Evolutionary conservation across 1,139 yeast genomes (phyloP).

Genomic region (Sugiyamaella sp.): DNA sequence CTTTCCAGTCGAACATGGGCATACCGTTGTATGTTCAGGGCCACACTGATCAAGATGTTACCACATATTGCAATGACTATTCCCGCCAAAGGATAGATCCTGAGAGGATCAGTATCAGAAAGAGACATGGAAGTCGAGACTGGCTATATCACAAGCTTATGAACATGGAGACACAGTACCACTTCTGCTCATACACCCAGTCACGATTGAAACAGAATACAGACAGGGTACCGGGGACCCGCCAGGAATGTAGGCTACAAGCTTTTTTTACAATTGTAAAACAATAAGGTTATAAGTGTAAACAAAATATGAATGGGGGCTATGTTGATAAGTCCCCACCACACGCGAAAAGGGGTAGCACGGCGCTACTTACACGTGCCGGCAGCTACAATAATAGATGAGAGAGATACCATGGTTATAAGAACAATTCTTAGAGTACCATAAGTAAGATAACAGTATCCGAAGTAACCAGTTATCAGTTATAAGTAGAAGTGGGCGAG

Average conservation of each 20-base stretch:
- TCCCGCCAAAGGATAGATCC: conserved; percentile 37
- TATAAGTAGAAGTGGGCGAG: too few species aligned
- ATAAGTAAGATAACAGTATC: not conserved
- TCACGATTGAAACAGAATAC: too few species aligned
- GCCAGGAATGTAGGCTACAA: too few species aligned
- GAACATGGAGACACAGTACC: not conserved
- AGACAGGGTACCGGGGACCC: too few species aligned
- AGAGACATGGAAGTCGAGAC: not conserved
- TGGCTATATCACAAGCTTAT: not conserved
- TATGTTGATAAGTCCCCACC: too few species aligned
- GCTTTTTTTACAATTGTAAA: too few species aligned
- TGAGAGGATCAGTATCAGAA: conserved; percentile 4
- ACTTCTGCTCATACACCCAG: too few species aligned
- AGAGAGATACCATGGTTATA: not conserved
- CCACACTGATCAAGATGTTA: conserved; percentile 44
- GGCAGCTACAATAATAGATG: not conserved
- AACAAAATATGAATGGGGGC: too few species aligned
- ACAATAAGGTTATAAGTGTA: too few species aligned
- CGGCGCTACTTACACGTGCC: conserved; percentile 12
- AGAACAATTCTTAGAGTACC: not conserved
- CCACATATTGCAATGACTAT: conserved; percentile 43
- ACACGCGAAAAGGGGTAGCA: conserved; percentile 11
- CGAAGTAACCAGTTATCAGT: too few species aligned
- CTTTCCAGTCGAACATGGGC: conserved; percentile 40
- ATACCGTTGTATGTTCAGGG: conserved; percentile 46